These are phyloP conservation scores for Cryptococcus hybrid DNA, from an alignment of 1,284 basidiomycete species.

Conservation along the genomic window DNA sequence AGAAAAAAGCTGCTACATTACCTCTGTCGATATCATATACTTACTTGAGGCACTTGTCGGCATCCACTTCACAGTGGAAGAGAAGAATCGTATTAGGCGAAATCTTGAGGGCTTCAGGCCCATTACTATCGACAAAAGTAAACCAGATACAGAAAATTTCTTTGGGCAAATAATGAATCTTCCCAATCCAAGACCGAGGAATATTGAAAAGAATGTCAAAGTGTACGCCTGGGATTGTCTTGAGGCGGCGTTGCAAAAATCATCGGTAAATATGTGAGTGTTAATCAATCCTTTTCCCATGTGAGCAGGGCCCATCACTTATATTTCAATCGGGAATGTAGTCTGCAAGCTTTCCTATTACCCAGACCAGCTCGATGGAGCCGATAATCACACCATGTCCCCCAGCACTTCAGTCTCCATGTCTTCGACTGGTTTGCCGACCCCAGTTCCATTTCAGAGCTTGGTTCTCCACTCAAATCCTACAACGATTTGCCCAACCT, in stretches of 20 bases:
- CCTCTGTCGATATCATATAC: slow-evolving; percentile 93
- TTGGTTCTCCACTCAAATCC: slow-evolving; percentile 6
- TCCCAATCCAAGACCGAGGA: slow-evolving; percentile 86
- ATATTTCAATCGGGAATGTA: too few species aligned
- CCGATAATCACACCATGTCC: too few species aligned
- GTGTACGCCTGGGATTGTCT: slow-evolving; percentile 91
- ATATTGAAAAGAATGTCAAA: slow-evolving; percentile 98
- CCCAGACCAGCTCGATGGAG: too few species aligned
- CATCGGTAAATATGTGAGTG: slow-evolving; percentile 86
- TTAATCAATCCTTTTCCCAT: neutral
- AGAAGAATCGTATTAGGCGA: slow-evolving; percentile 92
- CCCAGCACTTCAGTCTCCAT: too few species aligned
- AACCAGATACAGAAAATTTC: slow-evolving; percentile 73
- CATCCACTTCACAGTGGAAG: slow-evolving; percentile 82
- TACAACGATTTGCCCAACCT: neutral
- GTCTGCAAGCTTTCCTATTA: too few species aligned
- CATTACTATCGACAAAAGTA: slow-evolving; percentile 84
- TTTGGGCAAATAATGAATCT: slow-evolving; percentile 96
- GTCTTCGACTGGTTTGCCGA: too few species aligned
- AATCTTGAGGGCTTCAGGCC: slow-evolving; percentile 92
- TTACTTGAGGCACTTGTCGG: slow-evolving; percentile 85
- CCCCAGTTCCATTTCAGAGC: neutral
- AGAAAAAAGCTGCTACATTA: slow-evolving; percentile 78
- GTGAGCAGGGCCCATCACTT: too few species aligned
- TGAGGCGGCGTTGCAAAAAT: slow-evolving; percentile 80